A percentile compares a stretch with the other conserved stretches of the same genome.
Evolutionary conservation across 2,329 filamentous ascomycete species (phyloP).

Genomic region (Colletotrichum sidae): DNA sequence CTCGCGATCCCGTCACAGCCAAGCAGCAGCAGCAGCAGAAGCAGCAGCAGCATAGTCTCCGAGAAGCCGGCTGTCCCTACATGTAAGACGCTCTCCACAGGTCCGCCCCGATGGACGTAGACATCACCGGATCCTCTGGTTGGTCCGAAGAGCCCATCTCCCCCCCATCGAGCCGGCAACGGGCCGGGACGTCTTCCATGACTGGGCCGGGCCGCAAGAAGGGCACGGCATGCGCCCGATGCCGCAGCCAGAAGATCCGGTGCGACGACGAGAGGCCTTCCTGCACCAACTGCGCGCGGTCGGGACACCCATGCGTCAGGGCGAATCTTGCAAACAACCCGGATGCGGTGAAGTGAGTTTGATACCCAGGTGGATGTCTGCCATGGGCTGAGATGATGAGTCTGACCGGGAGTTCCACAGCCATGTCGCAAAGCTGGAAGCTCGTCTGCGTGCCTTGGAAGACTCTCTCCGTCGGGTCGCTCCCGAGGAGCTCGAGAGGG

Average conservation of each 20-base stretch:
- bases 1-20: too few relatives aligned
- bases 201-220: constrained; percentile 39
- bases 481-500: constrained; percentile 7
- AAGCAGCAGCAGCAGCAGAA: too few relatives aligned
- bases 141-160: constrained; percentile 4
- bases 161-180: constrained; percentile 5
- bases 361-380: background rate
- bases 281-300: constrained; percentile 45
- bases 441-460: background rate
- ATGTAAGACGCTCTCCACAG: too few relatives aligned
- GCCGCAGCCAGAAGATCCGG: constrained; percentile 48
- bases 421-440: constrained; percentile 7
- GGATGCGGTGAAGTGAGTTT: constrained; percentile 11
- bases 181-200: background rate
- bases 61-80: too few relatives aligned
- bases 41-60: too few relatives aligned
- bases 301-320: constrained; percentile 45
- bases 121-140: constrained; percentile 6
- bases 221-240: constrained; percentile 47
- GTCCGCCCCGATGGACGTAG: background rate
- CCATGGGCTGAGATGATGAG: background rate
- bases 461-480: constrained; percentile 10
- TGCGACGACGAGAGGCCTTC: constrained; percentile 45
- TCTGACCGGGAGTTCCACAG: constrained; percentile 1
- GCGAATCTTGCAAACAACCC: constrained; percentile 20